These are phyloP conservation scores for Panaeolus papilionaceus DNA, from an alignment of 768 basidiomycete genomes.

Conservation along the genomic window DNA sequence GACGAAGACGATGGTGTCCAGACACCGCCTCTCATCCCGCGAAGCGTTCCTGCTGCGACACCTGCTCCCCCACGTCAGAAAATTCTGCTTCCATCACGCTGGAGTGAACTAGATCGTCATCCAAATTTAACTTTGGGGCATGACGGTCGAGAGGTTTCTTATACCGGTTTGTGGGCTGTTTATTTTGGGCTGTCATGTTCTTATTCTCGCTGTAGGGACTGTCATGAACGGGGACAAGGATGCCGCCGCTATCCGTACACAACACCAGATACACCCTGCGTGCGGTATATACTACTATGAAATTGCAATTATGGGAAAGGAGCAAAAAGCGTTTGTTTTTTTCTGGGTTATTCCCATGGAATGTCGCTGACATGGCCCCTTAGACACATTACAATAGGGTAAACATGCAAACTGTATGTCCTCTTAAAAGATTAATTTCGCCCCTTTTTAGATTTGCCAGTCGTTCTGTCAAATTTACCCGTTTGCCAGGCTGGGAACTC, in stretches of 20 bases:
- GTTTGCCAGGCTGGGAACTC: slow-evolving; percentile 86
- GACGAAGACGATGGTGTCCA: slow-evolving; percentile 73
- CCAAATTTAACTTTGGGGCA: slow-evolving; percentile 62
- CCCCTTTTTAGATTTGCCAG: slow-evolving; percentile 63
- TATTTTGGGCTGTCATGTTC: slow-evolving; percentile 8
- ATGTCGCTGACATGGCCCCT: slow-evolving; percentile 26
- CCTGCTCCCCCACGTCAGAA: slow-evolving; percentile 41
- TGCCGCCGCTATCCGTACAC: slow-evolving; percentile 83
- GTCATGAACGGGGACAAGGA: slow-evolving; percentile 74
- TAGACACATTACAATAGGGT: slow-evolving; percentile 88
- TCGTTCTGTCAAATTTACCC: slow-evolving; percentile 66
- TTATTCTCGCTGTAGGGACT: slow-evolving; percentile 39
- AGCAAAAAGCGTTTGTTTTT: slow-evolving; percentile 72
- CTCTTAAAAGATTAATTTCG: slow-evolving; percentile 13
- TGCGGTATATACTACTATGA: slow-evolving; percentile 97
- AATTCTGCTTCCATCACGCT: slow-evolving; percentile 67
- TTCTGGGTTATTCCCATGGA: slow-evolving; percentile 17
- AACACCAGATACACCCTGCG: slow-evolving; percentile 77
- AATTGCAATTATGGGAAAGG: slow-evolving; percentile 82
- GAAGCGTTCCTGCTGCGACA: slow-evolving; percentile 35
- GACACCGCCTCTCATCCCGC: slow-evolving; percentile 43
- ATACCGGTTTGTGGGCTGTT: slow-evolving; percentile 55
- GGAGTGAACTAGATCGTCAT: slow-evolving; percentile 75
- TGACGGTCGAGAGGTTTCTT: slow-evolving; percentile 78
- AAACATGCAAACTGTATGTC: slow-evolving; percentile 29